Evolutionary conservation across 2,329 filamentous ascomycete species (phyloP).

Genomic region (Aspergillus sp.): DNA sequence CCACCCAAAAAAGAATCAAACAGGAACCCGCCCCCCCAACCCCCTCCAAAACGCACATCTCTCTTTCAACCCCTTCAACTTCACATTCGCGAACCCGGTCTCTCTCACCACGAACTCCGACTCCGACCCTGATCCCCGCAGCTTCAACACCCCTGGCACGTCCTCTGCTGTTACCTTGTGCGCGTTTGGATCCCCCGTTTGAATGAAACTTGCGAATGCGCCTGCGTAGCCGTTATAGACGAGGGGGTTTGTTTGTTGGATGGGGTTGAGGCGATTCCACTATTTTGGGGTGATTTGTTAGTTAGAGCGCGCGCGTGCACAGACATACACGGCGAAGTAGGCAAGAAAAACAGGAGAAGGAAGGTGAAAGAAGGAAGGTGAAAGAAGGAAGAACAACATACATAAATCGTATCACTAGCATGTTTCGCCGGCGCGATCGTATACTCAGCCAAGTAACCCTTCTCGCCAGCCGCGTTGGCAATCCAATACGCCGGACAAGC

Average conservation of each 20-base stretch:
- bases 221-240: slow-evolving; percentile 60
- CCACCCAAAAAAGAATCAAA: slow-evolving; percentile 29
- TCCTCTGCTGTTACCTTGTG: slow-evolving; percentile 52
- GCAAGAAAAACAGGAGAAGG: no score
- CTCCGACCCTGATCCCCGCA: slow-evolving; percentile 25
- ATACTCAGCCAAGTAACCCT: slow-evolving; percentile 59
- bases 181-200: slow-evolving; percentile 58
- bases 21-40: slow-evolving; percentile 47
- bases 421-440: slow-evolving; percentile 60
- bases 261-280: slow-evolving; percentile 58
- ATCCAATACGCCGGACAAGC: slow-evolving; percentile 63
- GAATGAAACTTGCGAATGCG: slow-evolving; percentile 61
- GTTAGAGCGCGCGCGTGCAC: no score
- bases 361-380: no score
- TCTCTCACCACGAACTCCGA: slow-evolving; percentile 53
- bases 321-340: no score
- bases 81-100: slow-evolving; percentile 46
- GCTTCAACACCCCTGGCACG: slow-evolving; percentile 45
- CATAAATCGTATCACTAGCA: slow-evolving; percentile 58
- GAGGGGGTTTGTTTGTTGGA: slow-evolving; percentile 53
- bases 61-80: slow-evolving; percentile 40
- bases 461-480: slow-evolving; percentile 43
- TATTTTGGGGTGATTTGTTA: slow-evolving; percentile 18
- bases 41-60: slow-evolving; percentile 57
- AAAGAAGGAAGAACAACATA: slow-evolving; percentile 29